Percentiles rank a stretch among this genome's conserved stretches.
phyloP scores from a whole-genome alignment of 106 monocot species.

The Iris macrosiphon region DNA sequence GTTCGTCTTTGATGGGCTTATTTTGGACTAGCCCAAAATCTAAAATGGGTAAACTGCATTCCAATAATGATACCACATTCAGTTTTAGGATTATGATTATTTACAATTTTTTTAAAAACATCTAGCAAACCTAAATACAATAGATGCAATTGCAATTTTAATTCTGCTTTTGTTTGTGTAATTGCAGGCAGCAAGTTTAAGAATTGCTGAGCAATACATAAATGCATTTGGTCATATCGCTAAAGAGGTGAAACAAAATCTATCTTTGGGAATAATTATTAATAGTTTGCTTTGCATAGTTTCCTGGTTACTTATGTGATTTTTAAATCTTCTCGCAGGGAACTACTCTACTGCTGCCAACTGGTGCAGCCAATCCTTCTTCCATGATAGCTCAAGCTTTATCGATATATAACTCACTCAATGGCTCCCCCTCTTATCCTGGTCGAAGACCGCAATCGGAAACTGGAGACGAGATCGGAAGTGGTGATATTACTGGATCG shows the following conservation, averaged over 20 bases:
- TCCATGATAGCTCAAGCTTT: slow-evolving; percentile 37
- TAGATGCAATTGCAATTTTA: no score
- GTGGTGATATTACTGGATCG: no score
- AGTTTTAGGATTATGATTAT: no score
- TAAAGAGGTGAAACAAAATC: slow-evolving; percentile 17
- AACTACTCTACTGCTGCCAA: slow-evolving; percentile 28
- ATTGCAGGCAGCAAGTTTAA: slow-evolving; percentile 32
- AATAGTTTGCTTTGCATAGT: background rate
- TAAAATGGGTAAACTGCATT: no score
- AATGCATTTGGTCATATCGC: slow-evolving; percentile 29
- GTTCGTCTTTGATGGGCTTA: no score
- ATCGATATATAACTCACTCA: slow-evolving; percentile 22
- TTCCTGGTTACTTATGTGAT: no score
- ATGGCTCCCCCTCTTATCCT: background rate
- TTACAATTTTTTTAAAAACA: no score
- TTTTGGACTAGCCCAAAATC: no score
- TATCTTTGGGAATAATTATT: background rate
- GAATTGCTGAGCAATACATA: slow-evolving; percentile 38
- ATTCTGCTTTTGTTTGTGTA: background rate
- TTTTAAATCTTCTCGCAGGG: slow-evolving; percentile 15
- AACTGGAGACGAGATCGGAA: no score
- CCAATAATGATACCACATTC: no score
- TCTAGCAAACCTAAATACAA: no score
- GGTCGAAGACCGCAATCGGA: no score
- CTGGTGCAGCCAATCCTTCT: slow-evolving; percentile 19